phyloP scores from a whole-genome alignment of 1,284 basidiomycete genomes.

The Ganoderma lingzhi region DNA sequence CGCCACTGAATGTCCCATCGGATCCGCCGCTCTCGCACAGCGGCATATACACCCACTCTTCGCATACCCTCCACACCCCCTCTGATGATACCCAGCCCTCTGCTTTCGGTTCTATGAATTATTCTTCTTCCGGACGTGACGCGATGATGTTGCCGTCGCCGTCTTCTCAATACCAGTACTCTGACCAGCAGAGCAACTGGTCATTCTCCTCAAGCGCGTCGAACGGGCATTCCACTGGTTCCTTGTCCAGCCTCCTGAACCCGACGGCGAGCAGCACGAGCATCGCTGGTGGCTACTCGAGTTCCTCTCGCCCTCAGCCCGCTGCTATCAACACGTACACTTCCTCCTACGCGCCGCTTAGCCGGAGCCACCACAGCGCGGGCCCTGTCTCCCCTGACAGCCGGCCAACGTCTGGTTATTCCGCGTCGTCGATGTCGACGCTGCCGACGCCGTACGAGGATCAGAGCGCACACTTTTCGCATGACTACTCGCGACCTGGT shows the following conservation, averaged over 20 bases:
- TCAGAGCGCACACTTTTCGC: conserved; percentile 50
- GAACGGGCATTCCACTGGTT: conserved; percentile 68
- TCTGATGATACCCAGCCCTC: conserved; percentile 70
- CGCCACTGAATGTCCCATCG: conserved; percentile 83
- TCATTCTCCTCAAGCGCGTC: conserved; percentile 64
- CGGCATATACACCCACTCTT: conserved; percentile 56
- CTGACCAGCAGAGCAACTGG: conserved; percentile 64
- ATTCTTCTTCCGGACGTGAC: conserved; percentile 51
- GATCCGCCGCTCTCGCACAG: conserved; percentile 66
- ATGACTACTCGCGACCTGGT: conserved; percentile 71
- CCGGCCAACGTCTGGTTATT: conserved; percentile 83
- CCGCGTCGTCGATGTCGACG: conserved; percentile 79
- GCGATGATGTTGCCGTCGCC: conserved; percentile 53
- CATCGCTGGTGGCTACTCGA: conserved; percentile 54
- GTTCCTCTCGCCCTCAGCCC: conserved; percentile 34
- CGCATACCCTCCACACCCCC: conserved; percentile 69
- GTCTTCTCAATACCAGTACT: conserved; percentile 65
- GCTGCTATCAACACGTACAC: conserved; percentile 76
- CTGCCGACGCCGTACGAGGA: conserved; percentile 70
- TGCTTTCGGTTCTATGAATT: conserved; percentile 62
- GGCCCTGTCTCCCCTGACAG: conserved; percentile 83
- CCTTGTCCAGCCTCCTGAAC: conserved; percentile 81
- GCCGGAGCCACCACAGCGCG: conserved; percentile 65
- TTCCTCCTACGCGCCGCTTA: conserved; percentile 69
- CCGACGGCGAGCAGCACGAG: conserved; percentile 53